Evolutionary conservation across 345 rosid species (phyloP).

Genomic region (Noccaea caerulescens): DNA sequence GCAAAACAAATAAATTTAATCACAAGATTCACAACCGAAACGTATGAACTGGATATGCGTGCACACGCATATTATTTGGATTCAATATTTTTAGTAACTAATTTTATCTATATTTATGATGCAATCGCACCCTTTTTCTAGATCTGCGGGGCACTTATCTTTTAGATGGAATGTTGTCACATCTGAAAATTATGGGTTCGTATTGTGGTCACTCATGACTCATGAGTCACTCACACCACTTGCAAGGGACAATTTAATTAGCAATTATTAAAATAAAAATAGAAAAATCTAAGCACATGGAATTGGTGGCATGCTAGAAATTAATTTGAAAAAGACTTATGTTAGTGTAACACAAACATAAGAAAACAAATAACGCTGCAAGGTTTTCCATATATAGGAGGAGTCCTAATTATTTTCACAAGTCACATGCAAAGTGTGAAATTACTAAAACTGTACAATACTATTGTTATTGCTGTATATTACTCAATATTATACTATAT

Average conservation of each 20-base stretch:
- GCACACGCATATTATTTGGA: background rate
- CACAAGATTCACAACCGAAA: background rate
- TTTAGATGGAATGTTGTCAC: conserved; percentile 27
- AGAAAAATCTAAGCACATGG: conserved; percentile 30
- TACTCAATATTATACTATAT: background rate
- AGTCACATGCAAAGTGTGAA: conserved; percentile 38
- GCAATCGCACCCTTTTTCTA: conserved; percentile 10
- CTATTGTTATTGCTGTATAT: background rate
- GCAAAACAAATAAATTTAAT: background rate
- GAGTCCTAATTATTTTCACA: conserved; percentile 18
- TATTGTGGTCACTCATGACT: conserved; percentile 28
- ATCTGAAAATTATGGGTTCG: conserved; percentile 33
- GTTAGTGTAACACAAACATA: conserved; percentile 28
- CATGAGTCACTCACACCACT: conserved; percentile 30
- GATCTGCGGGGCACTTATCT: background rate
- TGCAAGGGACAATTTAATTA: conserved; percentile 1
- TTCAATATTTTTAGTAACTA: background rate
- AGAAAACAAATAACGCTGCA: conserved; percentile 30
- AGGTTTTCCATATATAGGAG: background rate
- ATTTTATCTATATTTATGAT: conserved; percentile 10
- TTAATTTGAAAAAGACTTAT: conserved; percentile 31
- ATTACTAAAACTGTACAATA: conserved; percentile 20
- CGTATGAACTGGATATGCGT: background rate
- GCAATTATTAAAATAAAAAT: background rate
- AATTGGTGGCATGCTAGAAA: conserved; percentile 32